These are phyloP conservation scores for Monilinia polystroma DNA, from an alignment of 2,329 filamentous ascomycete genomes.

Conservation along the genomic window DNA sequence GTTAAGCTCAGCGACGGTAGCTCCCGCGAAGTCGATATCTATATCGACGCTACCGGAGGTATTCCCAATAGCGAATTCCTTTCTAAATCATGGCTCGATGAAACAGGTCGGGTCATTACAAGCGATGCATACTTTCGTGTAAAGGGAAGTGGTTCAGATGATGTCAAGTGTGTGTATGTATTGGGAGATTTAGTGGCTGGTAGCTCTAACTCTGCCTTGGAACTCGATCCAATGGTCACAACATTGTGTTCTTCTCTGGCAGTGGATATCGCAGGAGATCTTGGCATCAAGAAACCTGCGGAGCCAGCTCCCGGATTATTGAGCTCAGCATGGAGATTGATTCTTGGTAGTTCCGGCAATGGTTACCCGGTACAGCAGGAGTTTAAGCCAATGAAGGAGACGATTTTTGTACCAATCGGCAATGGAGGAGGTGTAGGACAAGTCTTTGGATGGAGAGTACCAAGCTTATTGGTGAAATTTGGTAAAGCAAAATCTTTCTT, in stretches of 20 bases:
- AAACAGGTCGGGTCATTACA: conserved; percentile 49
- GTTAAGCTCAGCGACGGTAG: conserved; percentile 45
- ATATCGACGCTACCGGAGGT: conserved; percentile 48
- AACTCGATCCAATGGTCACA: conserved; percentile 45
- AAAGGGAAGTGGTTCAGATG: conserved; percentile 40
- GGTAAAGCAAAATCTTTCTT: conserved; percentile 44
- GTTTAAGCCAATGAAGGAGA: conserved; percentile 41
- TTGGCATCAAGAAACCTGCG: conserved; percentile 17
- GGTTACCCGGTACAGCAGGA: conserved; percentile 20
- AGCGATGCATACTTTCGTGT: conserved; percentile 49
- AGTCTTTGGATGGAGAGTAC: conserved; percentile 42
- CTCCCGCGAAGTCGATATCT: conserved; percentile 47
- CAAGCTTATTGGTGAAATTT: conserved; percentile 42
- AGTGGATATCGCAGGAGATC: conserved; percentile 43
- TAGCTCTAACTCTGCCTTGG: conserved; percentile 44
- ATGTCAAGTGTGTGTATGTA: conserved; percentile 45
- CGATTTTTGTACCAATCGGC: conserved; percentile 44
- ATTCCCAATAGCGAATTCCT: conserved; percentile 47
- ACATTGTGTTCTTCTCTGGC: conserved; percentile 47
- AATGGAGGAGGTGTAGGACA: conserved; percentile 43
- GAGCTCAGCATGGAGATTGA: not conserved
- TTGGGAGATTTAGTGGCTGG: conserved; percentile 47
- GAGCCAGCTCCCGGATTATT: conserved; percentile 16
- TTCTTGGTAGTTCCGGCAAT: conserved; percentile 12
- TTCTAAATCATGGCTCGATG: conserved; percentile 47